Conservation (phyloP, 192 early-diverging fungal species). For the Funneliformis geosporum region DNA sequence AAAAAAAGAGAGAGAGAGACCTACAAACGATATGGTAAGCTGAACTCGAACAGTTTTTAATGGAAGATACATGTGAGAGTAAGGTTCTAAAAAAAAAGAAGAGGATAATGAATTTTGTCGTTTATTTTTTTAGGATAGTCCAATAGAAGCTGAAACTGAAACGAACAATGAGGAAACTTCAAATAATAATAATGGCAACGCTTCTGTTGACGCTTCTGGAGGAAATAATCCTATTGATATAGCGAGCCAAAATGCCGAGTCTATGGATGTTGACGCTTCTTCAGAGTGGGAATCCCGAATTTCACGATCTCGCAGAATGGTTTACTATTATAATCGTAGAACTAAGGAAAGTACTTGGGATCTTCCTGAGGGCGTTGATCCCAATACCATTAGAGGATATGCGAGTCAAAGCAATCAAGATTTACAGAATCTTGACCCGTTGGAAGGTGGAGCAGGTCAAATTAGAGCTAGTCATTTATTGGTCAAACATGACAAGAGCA, state of each 20-base stretch:
- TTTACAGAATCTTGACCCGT: neutral
- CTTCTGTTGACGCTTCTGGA: neutral
- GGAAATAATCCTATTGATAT: neutral
- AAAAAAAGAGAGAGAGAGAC: too few species aligned
- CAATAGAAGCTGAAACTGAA: neutral
- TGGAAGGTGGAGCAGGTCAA: conserved; percentile 32
- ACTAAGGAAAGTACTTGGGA: conserved; percentile 80
- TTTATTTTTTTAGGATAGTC: neutral
- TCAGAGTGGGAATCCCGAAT: conserved; percentile 68
- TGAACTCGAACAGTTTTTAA: neutral
- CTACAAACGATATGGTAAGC: too few species aligned
- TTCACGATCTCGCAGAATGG: conserved; percentile 64
- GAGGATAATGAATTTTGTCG: neutral
- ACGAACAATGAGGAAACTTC: neutral
- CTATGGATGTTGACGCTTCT: neutral
- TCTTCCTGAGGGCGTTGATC: conserved; percentile 55
- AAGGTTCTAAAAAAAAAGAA: neutral
- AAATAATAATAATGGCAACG: neutral
- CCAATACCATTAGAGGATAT: conserved; percentile 41
- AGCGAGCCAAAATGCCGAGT: neutral
- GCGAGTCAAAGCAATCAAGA: conserved; percentile 31
- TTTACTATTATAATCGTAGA: conserved; percentile 78
- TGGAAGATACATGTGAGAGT: neutral
- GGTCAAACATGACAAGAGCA: conserved; percentile 84
- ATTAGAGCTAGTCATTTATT: conserved; percentile 88